Base-by-base conservation (phyloP, 2,329 filamentous ascomycete species). In the Emergomyces pasteurianus region DNA sequence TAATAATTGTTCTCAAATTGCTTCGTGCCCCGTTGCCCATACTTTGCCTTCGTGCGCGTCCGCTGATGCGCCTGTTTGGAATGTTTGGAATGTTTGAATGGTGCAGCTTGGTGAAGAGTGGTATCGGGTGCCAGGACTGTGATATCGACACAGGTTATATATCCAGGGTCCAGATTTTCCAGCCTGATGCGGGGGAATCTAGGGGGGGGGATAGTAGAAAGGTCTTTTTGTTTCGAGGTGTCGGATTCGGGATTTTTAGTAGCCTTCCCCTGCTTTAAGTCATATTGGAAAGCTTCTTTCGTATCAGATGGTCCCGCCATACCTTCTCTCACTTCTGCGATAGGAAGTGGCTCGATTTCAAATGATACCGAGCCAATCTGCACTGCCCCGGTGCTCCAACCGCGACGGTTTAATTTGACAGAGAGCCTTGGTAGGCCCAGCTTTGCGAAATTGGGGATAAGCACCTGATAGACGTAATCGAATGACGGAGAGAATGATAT, bases 401-500 rank as follows among this genome's bases (percentile, higher is more conserved):
- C 81, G 21, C 83, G 74, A 58, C 74, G 73, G 12, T 77, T 70
- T 28, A 83, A 67, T 1, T 67, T 67, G 2, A 76, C 67, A 0
- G 69, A 67, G 49, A 84, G 74, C 3, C 62, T 65, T 2, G 80
- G 79, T 16, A 84, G 71, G 5, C 82, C 81, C 40, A 85, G 74
- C 36, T 68, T 71, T 1, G 71, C 63, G 26, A 85, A 76, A 61
- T 79, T 81, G 0, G 83, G 83, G 2, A 81, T 66, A 6, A 86
- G 74, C 3, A 85, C 82, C 65, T 84, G 78, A 2, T 71, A 63
- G 10, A 82, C 71, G 65, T 85, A 85, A 56, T 86, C 83, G 66
- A 76, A 78, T 2, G 80, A 82, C 8, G 82, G 82, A 0, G 80
- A 79, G 38, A 73, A 76, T 0, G 78, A 78, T 1, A 82, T 79